Conservation (phyloP, 2,329 filamentous ascomycete genomes). For the Clonostachys chloroleuca region DNA sequence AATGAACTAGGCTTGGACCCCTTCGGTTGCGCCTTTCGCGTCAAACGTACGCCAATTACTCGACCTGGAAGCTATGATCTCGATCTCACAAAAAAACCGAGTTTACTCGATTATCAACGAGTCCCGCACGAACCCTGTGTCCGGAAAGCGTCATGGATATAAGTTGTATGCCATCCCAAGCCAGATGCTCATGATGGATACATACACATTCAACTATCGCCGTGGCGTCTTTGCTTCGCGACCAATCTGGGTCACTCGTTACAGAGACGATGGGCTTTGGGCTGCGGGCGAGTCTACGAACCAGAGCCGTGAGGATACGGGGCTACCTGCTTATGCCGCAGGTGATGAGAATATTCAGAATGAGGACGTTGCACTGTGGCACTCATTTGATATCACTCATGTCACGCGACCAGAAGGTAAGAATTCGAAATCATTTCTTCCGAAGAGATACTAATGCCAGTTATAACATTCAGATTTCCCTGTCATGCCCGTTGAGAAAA, state of each 20-base stretch:
- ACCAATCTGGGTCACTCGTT: slow-evolving; percentile 42
- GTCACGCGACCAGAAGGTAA: slow-evolving; percentile 38
- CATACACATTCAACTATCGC: slow-evolving; percentile 6
- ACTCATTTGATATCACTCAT: slow-evolving; percentile 83
- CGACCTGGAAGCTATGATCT: slow-evolving; percentile 39
- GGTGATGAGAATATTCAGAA: slow-evolving; percentile 56
- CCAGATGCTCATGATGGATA: slow-evolving; percentile 22
- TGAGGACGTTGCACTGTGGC: slow-evolving; percentile 82
- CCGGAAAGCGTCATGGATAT: slow-evolving; percentile 33
- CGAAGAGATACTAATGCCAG: neutral
- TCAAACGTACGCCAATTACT: slow-evolving; percentile 33
- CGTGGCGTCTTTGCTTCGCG: slow-evolving; percentile 31
- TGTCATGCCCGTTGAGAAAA: slow-evolving; percentile 58
- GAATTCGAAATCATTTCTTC: neutral
- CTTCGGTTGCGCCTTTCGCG: slow-evolving; percentile 36
- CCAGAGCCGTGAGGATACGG: slow-evolving; percentile 33
- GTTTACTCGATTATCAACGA: slow-evolving; percentile 41
- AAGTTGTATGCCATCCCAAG: slow-evolving; percentile 37
- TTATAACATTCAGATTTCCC: slow-evolving; percentile 48
- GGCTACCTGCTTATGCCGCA: neutral
- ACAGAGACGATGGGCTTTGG: slow-evolving; percentile 43
- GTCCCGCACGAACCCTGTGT: slow-evolving; percentile 26
- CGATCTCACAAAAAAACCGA: slow-evolving; percentile 37
- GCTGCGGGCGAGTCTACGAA: slow-evolving; percentile 47
- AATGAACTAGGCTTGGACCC: slow-evolving; percentile 37